Evolutionary conservation across 1,284 basidiomycete species (phyloP), one percentile per base, ranked within the genome.

Genomic region (Leccinum subatratum): DNA sequence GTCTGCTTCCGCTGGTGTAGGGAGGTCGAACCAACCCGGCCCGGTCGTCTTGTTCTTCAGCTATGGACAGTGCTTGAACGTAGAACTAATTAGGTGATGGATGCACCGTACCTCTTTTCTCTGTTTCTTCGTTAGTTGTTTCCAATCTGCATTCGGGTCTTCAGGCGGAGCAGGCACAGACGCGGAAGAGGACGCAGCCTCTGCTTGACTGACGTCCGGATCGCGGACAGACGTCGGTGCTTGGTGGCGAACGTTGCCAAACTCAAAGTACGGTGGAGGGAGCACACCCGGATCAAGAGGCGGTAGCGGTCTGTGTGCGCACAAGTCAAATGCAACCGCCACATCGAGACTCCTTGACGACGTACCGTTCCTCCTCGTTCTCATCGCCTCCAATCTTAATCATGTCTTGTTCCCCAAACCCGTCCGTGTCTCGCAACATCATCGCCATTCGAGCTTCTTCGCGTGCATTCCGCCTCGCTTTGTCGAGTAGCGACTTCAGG

Each of bases 1-100:
- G 68, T 95, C 88, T 9, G 91, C 86, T 66, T 90, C 88, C 22
- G 88, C 80, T 25, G 94, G 93, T 6, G 93, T 87, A 34, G 96
- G 95, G 67, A 98, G 84, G 72, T 96, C 91, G 73, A 94, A 95
- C 96, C 96, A 99, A 63, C 86, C 83, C 61, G 89, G 85, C 0
- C 94, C 95, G 1, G 93, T 86, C 0, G 93, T 94, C 66, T 86
- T 86, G 68, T 86, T 86, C 74, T 85, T 88, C 42, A 92, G 75
- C 90, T 94, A 68, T 28, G 63, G 30, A 42, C 39, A 64, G 39
- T 16, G 22, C 25, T 58, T 59, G 54, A 64, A 30, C 60, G 16
- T 9, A 1, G 14, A 11, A 16, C 32, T 39, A 3, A 20, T 59
- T 14, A n/a, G 57, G 58, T 12, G 25, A 34, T 25, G 22, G 28